phyloP scores from a whole-genome alignment of 106 monocot genomes.

The Ottelia alismoides region DNA sequence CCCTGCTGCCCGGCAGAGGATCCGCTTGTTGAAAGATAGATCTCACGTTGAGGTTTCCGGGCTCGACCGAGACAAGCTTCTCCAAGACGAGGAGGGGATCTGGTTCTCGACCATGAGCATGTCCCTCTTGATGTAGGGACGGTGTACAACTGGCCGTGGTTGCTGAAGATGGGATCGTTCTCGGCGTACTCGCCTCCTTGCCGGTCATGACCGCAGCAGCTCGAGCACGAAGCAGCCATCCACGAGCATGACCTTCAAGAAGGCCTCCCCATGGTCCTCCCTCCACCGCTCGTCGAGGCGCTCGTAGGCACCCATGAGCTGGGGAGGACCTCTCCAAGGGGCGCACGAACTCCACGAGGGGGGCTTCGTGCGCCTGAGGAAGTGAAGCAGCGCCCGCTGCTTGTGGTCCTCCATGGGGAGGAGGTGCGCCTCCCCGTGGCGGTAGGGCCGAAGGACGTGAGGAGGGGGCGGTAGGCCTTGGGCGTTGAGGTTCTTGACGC shows the following conservation, averaged over 20 bases:
- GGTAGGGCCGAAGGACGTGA: slow-evolving; percentile 67
- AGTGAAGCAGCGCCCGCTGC: slow-evolving; percentile 47
- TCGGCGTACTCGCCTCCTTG: slow-evolving; percentile 25
- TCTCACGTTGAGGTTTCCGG: slow-evolving; percentile 15
- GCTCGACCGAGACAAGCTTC: slow-evolving; percentile 38
- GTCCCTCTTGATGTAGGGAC: slow-evolving; percentile 68
- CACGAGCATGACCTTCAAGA: slow-evolving; percentile 27
- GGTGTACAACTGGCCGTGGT: slow-evolving; percentile 56
- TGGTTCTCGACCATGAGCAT: slow-evolving; percentile 95
- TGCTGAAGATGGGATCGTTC: slow-evolving; percentile 85
- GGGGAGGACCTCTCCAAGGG: slow-evolving; percentile 20
- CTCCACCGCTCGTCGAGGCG: slow-evolving; percentile 27
- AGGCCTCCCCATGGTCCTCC: slow-evolving; percentile 1
- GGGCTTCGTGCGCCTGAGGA: slow-evolving; percentile 34
- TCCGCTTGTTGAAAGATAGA: background rate
- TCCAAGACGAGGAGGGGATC: slow-evolving; percentile 48
- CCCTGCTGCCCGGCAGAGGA: too few species aligned
- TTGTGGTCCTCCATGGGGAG: slow-evolving; percentile 66
- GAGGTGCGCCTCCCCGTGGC: slow-evolving; percentile 25
- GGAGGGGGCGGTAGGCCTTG: slow-evolving; percentile 49
- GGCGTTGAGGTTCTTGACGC: slow-evolving; percentile 52
- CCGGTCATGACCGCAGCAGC: slow-evolving; percentile 24
- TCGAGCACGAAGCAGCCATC: slow-evolving; percentile 54
- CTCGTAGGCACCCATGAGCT: slow-evolving; percentile 36
- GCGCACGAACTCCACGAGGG: slow-evolving; percentile 22